Conservation (phyloP, 371 early-diverging fungal genomes). For the Mortierella sp. region DNA sequence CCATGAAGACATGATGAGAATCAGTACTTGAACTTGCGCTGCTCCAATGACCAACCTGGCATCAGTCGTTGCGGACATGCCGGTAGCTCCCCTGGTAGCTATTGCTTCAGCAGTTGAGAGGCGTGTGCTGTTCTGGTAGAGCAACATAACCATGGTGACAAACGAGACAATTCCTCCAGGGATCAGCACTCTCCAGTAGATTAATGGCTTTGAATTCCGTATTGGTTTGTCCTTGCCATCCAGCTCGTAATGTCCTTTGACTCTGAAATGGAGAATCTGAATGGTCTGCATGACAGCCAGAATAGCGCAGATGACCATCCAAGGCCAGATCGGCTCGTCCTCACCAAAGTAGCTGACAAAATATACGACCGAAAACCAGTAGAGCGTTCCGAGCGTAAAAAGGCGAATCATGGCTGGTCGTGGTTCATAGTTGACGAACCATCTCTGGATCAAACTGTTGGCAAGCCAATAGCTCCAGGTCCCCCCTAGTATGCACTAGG, state of each 20-base stretch:
- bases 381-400: conserved; percentile 62
- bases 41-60: conserved; percentile 29
- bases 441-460: conserved; percentile 68
- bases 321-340: conserved; percentile 62
- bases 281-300: conserved; percentile 60
- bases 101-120: conserved; percentile 58
- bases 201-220: conserved; percentile 49
- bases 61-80: conserved; percentile 40
- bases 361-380: conserved; percentile 61
- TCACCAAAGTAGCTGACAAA: conserved; percentile 57
- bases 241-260: conserved; percentile 58
- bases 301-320: conserved; percentile 62
- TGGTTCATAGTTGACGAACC: conserved; percentile 70
- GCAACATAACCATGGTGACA: conserved; percentile 61
- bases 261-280: conserved; percentile 60
- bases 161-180: conserved; percentile 62
- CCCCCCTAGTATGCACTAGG: conserved; percentile 63
- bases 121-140: conserved; percentile 59
- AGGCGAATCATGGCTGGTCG: conserved; percentile 68
- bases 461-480: conserved; percentile 70
- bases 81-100: conserved; percentile 51
- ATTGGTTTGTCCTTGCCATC: conserved; percentile 56
- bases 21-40: conserved; percentile 52
- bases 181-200: conserved; percentile 60
- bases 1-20: conserved; percentile 70